These are phyloP conservation scores for Kwoniella europaea DNA, from an alignment of 768 basidiomycete genomes.

Conservation along the genomic window DNA sequence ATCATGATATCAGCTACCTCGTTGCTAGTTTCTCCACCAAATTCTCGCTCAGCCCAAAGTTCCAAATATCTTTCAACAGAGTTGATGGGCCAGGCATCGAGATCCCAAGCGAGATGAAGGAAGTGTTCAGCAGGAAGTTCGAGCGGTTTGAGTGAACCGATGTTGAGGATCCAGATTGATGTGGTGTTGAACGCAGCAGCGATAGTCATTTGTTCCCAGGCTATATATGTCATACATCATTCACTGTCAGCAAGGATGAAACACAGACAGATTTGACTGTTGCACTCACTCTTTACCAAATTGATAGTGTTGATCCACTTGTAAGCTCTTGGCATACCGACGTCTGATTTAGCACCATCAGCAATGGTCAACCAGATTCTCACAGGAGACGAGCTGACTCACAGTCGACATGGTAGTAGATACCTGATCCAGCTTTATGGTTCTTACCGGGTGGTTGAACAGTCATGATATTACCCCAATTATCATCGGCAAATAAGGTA, in stretches of 20 bases:
- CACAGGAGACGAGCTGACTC: conserved; percentile 29
- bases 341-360: conserved; percentile 56
- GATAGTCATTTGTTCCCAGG: conserved; percentile 73
- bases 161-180: conserved; percentile 73
- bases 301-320: conserved; percentile 67
- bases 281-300: conserved; percentile 41
- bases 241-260: too few relatives aligned
- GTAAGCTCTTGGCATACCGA: conserved; percentile 70
- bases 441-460: conserved; percentile 65
- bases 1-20: conserved; percentile 65
- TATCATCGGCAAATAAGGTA: conserved; percentile 65
- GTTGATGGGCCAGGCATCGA: conserved; percentile 64
- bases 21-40: conserved; percentile 61
- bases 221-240: conserved; percentile 40
- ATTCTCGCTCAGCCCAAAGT: conserved; percentile 71
- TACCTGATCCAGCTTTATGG: conserved; percentile 70
- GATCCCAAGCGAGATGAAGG: conserved; percentile 69
- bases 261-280: too few relatives aligned
- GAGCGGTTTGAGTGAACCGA: conserved; percentile 76
- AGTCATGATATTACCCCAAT: conserved; percentile 75
- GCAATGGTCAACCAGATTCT: background rate
- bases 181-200: conserved; percentile 68
- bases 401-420: conserved; percentile 68
- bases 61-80: conserved; percentile 66
- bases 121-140: conserved; percentile 75